These are phyloP conservation scores for Ceratonia siliqua DNA, from an alignment of 306 rosid genomes.

Conservation along the genomic window DNA sequence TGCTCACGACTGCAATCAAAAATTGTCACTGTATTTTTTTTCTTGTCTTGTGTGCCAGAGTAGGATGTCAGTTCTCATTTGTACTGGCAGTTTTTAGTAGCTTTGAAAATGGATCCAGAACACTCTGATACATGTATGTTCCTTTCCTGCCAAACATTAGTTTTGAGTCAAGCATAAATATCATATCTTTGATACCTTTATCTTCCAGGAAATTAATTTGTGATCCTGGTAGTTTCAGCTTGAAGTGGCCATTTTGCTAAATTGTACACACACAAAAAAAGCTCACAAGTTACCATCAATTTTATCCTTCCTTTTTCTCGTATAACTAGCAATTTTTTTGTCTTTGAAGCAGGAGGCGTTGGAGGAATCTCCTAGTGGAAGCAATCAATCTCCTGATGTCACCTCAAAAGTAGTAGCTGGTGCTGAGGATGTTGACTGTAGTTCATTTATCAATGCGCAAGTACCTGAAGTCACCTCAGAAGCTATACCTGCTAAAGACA, in stretches of 20 bases:
- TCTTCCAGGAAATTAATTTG: not conserved
- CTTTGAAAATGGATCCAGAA: conserved; percentile 12
- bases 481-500: conserved; percentile 37
- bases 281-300: not conserved
- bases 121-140: not conserved
- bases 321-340: conserved; percentile 7
- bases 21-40: not conserved
- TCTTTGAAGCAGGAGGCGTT: conserved; percentile 61
- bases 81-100: not conserved
- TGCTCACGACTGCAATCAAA: too few relatives aligned
- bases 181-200: not conserved
- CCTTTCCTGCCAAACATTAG: not conserved
- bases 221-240: not conserved
- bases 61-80: not conserved
- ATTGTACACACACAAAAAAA: not conserved
- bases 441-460: conserved; percentile 41
- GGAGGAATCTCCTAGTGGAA: conserved; percentile 66
- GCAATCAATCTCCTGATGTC: conserved; percentile 72
- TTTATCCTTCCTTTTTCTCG: not conserved
- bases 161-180: not conserved
- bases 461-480: conserved; percentile 67
- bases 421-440: conserved; percentile 45
- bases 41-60: not conserved
- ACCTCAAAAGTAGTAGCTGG: conserved; percentile 54
- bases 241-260: not conserved